phyloP scores from a whole-genome alignment of 768 basidiomycete genomes.

The Hericium coralloides region DNA sequence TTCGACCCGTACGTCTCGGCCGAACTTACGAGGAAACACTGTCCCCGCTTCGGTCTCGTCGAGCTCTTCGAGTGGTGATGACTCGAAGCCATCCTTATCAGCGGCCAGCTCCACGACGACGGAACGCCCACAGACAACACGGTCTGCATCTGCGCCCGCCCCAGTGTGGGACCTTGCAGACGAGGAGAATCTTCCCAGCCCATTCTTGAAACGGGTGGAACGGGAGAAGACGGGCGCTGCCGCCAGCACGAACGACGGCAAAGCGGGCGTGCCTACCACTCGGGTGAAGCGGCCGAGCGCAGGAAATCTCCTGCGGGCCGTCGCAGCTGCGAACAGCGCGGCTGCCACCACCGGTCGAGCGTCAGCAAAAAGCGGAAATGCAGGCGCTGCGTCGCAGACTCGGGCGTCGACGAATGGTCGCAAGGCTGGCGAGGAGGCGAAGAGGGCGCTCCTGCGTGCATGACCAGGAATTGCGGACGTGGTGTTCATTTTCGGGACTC shows the following conservation, averaged over 20 bases:
- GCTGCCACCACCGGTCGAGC: constrained; percentile 17
- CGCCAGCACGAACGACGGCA: neutral
- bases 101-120: constrained; percentile 1
- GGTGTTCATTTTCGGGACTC: too few relatives aligned
- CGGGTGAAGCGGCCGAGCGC: constrained; percentile 36
- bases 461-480: neutral
- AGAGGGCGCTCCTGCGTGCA: neutral
- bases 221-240: constrained; percentile 21
- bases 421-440: neutral
- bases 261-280: constrained; percentile 4
- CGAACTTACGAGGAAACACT: neutral
- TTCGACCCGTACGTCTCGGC: neutral
- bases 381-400: neutral
- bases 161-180: constrained; percentile 55
- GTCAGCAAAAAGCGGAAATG: neutral
- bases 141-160: neutral
- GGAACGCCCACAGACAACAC: neutral
- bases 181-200: constrained; percentile 81
- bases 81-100: constrained; percentile 9
- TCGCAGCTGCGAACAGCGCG: constrained; percentile 48
- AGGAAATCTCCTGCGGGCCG: constrained; percentile 46
- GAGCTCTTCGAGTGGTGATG: neutral
- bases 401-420: neutral
- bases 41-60: neutral
- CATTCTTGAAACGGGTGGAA: constrained; percentile 60